Evolutionary conservation across 2,329 filamentous ascomycete genomes (phyloP).

Genomic region (Diplodia mutila): DNA sequence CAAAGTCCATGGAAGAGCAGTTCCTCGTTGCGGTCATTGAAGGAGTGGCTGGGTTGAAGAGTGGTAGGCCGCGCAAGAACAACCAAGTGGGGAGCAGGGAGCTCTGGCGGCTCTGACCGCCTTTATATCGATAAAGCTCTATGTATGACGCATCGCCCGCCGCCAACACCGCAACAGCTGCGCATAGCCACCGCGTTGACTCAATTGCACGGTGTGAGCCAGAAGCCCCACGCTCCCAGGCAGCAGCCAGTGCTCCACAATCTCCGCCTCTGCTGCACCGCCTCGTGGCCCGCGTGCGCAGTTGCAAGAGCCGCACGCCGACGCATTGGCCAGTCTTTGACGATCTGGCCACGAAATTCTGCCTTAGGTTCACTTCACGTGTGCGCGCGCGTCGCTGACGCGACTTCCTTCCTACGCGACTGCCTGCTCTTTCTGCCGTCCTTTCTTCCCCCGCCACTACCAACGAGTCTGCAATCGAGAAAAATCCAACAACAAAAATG

Average conservation of each 20-base stretch:
- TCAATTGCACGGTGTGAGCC: conserved; percentile 7
- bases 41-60: conserved; percentile 1
- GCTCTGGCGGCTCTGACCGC: conserved; percentile 1
- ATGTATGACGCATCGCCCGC: conserved; percentile 8
- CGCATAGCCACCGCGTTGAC: conserved; percentile 17
- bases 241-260: not conserved
- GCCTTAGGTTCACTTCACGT: conserved; percentile 9
- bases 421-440: conserved; percentile 3
- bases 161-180: not conserved
- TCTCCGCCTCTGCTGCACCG: not conserved
- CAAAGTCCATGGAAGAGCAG: conserved; percentile 26
- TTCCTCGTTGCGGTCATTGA: conserved; percentile 22
- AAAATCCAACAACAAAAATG: conserved; percentile 53
- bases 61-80: conserved; percentile 7
- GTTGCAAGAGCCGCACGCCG: not conserved
- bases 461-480: no score
- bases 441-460: not conserved
- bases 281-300: not conserved
- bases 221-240: not conserved
- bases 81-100: conserved; percentile 15
- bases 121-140: conserved; percentile 15
- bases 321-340: not conserved
- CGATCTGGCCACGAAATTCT: not conserved
- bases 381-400: conserved; percentile 1
- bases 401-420: conserved; percentile 9